phyloP scores from a whole-genome alignment of 2,329 filamentous ascomycete genomes.

The Monilinia polystroma region DNA sequence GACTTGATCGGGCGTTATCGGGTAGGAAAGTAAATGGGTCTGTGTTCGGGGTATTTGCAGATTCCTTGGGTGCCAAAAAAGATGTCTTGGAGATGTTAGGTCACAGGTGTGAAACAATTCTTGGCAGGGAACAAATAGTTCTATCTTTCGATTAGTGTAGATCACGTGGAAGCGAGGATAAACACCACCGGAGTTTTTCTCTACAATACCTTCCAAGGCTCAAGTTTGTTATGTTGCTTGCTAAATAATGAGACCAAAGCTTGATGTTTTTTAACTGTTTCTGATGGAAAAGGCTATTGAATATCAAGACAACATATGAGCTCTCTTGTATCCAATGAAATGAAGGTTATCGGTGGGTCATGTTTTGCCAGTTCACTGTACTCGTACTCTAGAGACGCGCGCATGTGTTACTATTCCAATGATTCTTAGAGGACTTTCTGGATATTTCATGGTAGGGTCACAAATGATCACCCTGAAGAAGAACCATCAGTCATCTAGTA shows the following conservation, averaged over 20 bases:
- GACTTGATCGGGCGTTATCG: slow-evolving; percentile 3
- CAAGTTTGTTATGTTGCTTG: not conserved
- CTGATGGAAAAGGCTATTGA: not conserved
- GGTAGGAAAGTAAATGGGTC: not conserved
- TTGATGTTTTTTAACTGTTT: not conserved
- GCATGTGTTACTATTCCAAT: too few species aligned
- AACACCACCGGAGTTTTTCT: not conserved
- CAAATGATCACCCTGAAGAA: not conserved
- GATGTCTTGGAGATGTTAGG: slow-evolving; percentile 16
- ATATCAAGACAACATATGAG: not conserved
- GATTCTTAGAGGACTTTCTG: not conserved
- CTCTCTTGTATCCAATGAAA: not conserved
- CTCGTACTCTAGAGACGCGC: not conserved
- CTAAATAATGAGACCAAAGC: not conserved
- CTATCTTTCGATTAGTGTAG: not conserved
- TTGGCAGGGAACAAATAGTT: too few species aligned
- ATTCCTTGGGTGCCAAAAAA: slow-evolving; percentile 3
- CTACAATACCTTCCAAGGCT: not conserved
- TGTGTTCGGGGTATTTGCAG: slow-evolving; percentile 5
- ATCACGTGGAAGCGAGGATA: slow-evolving; percentile 3
- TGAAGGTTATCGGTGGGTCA: not conserved
- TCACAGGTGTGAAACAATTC: slow-evolving; percentile 4
- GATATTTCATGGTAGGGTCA: not conserved
- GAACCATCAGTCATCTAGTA: not conserved
- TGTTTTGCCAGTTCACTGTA: not conserved